These are phyloP conservation scores for Citrus cavaleriei DNA, from an alignment of 345 rosid genomes.

Conservation along the genomic window DNA sequence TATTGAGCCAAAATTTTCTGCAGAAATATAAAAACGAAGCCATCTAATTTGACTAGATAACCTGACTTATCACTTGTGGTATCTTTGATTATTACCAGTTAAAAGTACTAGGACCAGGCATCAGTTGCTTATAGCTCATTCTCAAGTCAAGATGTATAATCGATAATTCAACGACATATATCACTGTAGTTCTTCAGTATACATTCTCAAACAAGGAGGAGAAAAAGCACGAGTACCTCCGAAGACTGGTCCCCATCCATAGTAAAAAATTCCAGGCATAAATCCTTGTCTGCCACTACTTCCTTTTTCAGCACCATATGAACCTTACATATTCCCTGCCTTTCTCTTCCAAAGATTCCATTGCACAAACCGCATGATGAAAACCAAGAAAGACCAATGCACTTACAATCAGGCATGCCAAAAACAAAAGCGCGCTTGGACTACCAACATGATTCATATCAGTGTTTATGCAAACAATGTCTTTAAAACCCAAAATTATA, in stretches of 20 bases:
- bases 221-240: neutral
- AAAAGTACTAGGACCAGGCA: neutral
- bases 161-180: too few relatives aligned
- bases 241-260: neutral
- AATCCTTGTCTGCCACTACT: neutral
- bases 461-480: neutral
- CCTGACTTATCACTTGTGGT: too few relatives aligned
- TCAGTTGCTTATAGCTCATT: neutral
- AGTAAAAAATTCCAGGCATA: too few relatives aligned
- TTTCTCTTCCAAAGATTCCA: neutral
- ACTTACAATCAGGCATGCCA: too few relatives aligned
- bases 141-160: too few relatives aligned
- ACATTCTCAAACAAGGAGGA: neutral
- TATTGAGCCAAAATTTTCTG: neutral
- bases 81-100: too few relatives aligned
- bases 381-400: too few relatives aligned
- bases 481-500: neutral
- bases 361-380: neutral
- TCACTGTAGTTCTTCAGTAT: too few relatives aligned
- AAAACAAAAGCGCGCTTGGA: too few relatives aligned
- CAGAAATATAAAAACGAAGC: neutral
- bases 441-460: neutral
- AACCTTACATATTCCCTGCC: too few relatives aligned
- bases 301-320: too few relatives aligned
- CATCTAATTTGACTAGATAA: neutral